A percentile compares a stretch with the other conserved stretches of the same genome.
Evolutionary conservation across 805 yeast species (phyloP).

Genomic region (Nakazawaea ernobii): DNA sequence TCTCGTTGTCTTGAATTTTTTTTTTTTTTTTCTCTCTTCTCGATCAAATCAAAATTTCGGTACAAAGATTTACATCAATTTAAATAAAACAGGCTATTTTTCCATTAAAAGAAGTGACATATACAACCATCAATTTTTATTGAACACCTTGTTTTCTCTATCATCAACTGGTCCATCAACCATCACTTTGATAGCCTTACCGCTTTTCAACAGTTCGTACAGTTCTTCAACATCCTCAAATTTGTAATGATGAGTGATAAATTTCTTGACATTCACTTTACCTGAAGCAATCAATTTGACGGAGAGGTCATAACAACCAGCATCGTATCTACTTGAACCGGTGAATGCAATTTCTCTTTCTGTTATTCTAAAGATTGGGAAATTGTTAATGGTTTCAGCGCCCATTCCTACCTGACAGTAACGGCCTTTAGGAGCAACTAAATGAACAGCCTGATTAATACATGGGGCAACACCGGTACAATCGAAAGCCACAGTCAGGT

Average conservation of each 20-base stretch:
- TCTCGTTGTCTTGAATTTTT: not conserved
- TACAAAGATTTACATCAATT: not conserved
- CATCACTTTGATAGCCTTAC: conserved; percentile 71
- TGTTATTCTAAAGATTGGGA: conserved; percentile 70
- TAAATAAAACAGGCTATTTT: not conserved
- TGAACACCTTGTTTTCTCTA: conserved; percentile 1
- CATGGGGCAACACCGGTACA: conserved; percentile 82
- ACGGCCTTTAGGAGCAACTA: conserved; percentile 62
- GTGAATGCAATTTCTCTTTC: conserved; percentile 62
- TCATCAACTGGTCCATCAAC: conserved; percentile 61
- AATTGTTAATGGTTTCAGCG: conserved; percentile 49
- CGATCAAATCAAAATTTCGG: not conserved
- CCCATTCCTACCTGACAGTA: conserved; percentile 88
- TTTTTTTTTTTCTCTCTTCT: not conserved
- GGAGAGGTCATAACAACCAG: conserved; percentile 70
- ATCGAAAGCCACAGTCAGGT: conserved; percentile 59
- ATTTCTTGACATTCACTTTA: conserved; percentile 55
- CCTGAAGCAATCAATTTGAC: conserved; percentile 62
- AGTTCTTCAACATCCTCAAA: conserved; percentile 75
- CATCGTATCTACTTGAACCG: conserved; percentile 79
- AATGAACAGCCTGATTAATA: conserved; percentile 59
- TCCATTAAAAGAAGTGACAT: not conserved
- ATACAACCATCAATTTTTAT: not conserved
- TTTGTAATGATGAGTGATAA: conserved; percentile 69
- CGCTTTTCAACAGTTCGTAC: conserved; percentile 61